Conservation (phyloP, 805 yeast species). For the Candida arabinofermentans region DNA sequence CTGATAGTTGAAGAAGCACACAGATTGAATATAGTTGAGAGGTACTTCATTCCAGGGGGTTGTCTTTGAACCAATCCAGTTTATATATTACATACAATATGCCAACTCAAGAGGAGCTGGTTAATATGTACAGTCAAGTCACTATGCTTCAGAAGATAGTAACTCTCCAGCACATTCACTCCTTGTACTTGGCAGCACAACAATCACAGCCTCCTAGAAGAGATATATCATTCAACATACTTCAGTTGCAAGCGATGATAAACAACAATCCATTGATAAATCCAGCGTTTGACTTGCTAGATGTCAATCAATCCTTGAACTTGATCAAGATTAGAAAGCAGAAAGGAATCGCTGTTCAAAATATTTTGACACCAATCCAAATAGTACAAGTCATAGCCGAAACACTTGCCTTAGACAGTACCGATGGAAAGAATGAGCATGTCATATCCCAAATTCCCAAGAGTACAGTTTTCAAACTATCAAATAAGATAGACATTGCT, state of each 20-base stretch:
- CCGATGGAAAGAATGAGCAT: constrained; percentile 25
- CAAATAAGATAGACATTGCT: constrained; percentile 27
- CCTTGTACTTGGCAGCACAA: constrained; percentile 31
- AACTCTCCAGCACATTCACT: constrained; percentile 34
- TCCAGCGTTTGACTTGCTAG: constrained; percentile 31
- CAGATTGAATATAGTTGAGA: too few species aligned
- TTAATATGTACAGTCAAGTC: constrained; percentile 26
- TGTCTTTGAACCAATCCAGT: too few species aligned
- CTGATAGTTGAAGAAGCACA: too few species aligned
- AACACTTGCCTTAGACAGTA: constrained; percentile 28
- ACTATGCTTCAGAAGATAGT: constrained; percentile 33
- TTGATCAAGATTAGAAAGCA: constrained; percentile 19
- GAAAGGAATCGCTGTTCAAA: constrained; percentile 15
- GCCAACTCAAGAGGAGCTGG: constrained; percentile 28
- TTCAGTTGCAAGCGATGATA: constrained; percentile 33
- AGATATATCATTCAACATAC: constrained; percentile 34
- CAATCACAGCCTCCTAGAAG: constrained; percentile 30
- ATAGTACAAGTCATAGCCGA: constrained; percentile 35
- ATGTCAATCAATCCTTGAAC: constrained; percentile 27
- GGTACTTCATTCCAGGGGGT: too few species aligned
- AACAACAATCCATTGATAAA: constrained; percentile 35
- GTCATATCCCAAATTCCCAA: constrained; percentile 31
- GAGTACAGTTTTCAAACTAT: constrained; percentile 30
- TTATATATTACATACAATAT: constrained; percentile 7
- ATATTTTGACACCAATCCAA: constrained; percentile 30